Evolutionary conservation across 148 eudicot genomes (phyloP).

Genomic region (Rhododendron ferrugineum): DNA sequence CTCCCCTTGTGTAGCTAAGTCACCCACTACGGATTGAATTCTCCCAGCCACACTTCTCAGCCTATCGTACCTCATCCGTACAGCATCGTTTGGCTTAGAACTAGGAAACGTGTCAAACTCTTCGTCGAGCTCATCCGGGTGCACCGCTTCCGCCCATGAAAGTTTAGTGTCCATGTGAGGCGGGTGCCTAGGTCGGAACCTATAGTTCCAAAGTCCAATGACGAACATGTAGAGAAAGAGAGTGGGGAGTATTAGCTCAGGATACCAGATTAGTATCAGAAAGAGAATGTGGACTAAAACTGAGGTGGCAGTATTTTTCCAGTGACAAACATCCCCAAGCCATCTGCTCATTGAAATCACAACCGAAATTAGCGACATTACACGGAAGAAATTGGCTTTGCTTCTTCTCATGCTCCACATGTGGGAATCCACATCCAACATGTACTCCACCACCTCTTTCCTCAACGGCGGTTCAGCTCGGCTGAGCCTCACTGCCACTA

Average conservation of each 20-base stretch:
- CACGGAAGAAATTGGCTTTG: conserved; percentile 41
- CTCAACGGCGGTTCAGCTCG: conserved; percentile 38
- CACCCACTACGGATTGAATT: conserved; percentile 39
- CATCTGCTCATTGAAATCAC: conserved; percentile 24
- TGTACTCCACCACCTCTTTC: conserved; percentile 38
- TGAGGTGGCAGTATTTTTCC: conserved; percentile 33
- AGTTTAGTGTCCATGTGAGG: conserved; percentile 40
- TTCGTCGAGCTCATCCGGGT: conserved; percentile 37
- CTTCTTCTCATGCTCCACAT: conserved; percentile 51
- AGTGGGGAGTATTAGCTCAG: conserved; percentile 38
- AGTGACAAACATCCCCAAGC: conserved; percentile 30
- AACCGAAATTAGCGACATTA: conserved; percentile 33
- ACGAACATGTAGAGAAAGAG: conserved; percentile 33
- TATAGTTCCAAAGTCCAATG: conserved; percentile 43
- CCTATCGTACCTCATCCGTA: conserved; percentile 38
- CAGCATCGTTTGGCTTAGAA: conserved; percentile 20
- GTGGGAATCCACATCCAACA: conserved; percentile 41
- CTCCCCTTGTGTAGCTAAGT: conserved; percentile 41
- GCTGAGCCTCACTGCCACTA: conserved; percentile 27
- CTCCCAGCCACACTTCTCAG: conserved; percentile 36
- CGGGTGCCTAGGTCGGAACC: conserved; percentile 34
- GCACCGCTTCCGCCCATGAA: conserved; percentile 36
- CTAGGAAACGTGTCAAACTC: conserved; percentile 44
- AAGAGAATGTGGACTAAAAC: conserved; percentile 34
- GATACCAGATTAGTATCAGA: conserved; percentile 37